phyloP scores from a whole-genome alignment of 2,329 filamentous ascomycete species.

The Mariannaea elegans region DNA sequence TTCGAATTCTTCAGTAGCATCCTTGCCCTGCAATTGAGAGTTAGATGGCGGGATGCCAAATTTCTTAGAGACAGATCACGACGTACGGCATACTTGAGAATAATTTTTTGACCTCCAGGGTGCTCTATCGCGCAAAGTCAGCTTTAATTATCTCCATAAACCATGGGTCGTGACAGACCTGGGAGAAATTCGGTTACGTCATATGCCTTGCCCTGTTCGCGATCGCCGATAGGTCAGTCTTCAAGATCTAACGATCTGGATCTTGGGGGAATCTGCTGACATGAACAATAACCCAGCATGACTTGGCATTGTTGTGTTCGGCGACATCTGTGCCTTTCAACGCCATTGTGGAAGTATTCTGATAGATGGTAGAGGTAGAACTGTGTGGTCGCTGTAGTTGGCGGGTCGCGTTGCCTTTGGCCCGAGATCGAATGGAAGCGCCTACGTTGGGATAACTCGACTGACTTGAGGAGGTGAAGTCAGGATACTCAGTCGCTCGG shows the following conservation, averaged over 20 bases:
- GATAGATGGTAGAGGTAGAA: not conserved
- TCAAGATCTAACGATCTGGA: not conserved
- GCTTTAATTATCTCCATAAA: not conserved
- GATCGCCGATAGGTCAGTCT: slow-evolving; percentile 31
- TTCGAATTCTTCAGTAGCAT: slow-evolving; percentile 91
- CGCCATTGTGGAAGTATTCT: slow-evolving; percentile 45
- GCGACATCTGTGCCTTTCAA: slow-evolving; percentile 63
- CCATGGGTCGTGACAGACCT: slow-evolving; percentile 53
- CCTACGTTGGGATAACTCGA: slow-evolving; percentile 15
- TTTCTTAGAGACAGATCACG: not conserved
- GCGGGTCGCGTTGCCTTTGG: slow-evolving; percentile 29
- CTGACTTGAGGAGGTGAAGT: not conserved
- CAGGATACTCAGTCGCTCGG: not conserved
- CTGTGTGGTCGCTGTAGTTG: not conserved
- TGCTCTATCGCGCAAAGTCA: slow-evolving; percentile 66
- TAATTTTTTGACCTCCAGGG: slow-evolving; percentile 89
- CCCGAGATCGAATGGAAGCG: slow-evolving; percentile 30
- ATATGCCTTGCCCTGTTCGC: slow-evolving; percentile 75
- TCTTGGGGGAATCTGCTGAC: slow-evolving; percentile 50
- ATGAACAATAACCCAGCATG: slow-evolving; percentile 92
- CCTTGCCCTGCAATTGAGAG: slow-evolving; percentile 70
- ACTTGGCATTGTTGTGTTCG: slow-evolving; percentile 81
- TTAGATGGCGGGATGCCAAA: slow-evolving; percentile 15
- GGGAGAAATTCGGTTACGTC: slow-evolving; percentile 92
- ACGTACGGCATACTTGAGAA: slow-evolving; percentile 86